A percentile compares a stretch with the other conserved stretches of the same genome.
Conservation (phyloP, 2,329 filamentous ascomycete genomes). For the Didymella keratinophila region DNA sequence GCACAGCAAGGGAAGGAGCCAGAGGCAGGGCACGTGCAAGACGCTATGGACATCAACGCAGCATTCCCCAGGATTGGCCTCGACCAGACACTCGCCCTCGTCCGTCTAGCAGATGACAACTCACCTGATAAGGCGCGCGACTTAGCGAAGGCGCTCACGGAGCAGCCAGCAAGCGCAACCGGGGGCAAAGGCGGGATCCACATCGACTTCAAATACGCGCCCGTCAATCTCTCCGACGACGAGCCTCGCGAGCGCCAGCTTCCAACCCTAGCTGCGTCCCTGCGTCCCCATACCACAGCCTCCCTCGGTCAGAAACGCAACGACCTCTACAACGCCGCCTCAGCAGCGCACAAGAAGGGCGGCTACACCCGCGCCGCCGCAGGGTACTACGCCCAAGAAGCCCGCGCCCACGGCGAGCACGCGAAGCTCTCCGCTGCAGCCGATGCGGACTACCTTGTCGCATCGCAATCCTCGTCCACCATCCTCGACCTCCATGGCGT, state of each 20-base stretch:
- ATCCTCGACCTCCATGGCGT: conserved; percentile 85
- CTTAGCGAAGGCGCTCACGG: conserved; percentile 63
- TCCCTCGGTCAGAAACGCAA: conserved; percentile 58
- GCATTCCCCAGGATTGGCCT: conserved; percentile 63
- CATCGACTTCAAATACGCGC: conserved; percentile 58
- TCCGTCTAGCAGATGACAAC: conserved; percentile 64
- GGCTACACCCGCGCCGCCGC: conserved; percentile 64
- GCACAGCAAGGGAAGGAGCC: conserved; percentile 46
- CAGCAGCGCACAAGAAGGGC: conserved; percentile 67
- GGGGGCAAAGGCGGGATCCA: conserved; percentile 53
- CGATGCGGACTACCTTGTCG: conserved; percentile 75
- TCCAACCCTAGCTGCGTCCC: conserved; percentile 37
- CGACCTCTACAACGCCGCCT: conserved; percentile 65
- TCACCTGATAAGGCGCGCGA: conserved; percentile 67
- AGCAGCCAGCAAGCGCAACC: conserved; percentile 42
- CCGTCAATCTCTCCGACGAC: conserved; percentile 49
- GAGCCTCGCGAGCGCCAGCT: conserved; percentile 38
- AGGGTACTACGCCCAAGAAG: conserved; percentile 76
- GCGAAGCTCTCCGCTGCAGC: conserved; percentile 67
- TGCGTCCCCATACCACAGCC: conserved; percentile 50
- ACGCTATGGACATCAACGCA: conserved; percentile 62
- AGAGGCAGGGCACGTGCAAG: conserved; percentile 56
- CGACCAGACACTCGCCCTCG: conserved; percentile 60
- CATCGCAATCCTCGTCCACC: conserved; percentile 71
- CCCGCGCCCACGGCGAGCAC: conserved; percentile 67